Base-by-base conservation (phyloP, 2,329 filamentous ascomycete genomes). In the Sarocladiaceae sp. region DNA sequence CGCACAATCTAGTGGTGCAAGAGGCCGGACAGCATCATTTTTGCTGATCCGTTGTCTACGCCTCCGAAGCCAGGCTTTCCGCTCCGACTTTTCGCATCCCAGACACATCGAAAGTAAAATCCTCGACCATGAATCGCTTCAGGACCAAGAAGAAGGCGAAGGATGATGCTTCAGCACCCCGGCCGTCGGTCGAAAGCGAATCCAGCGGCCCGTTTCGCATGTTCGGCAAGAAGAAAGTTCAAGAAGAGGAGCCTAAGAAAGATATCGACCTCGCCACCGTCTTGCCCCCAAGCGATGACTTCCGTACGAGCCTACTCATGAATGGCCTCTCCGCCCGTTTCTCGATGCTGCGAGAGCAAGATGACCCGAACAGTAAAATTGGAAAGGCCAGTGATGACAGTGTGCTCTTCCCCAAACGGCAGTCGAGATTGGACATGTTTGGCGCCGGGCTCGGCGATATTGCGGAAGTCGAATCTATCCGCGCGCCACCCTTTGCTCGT, bases 361-460 rank as follows among this genome's bases (percentile, higher is more conserved):
- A 97, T 66, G 91, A 97, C 62, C 93, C 93, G 1, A 86, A 76
- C 56, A 93, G 90, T 2, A 88, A 91, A 66, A 79, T 97, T 28
- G 93, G 93, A 53, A 97, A 97, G 69, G 93, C 93, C 15, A 94
- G 88, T 68, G 93, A 97, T 64, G 93, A 97, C 68, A 97, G 92
- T 59, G 92, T 97, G 3, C 72, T 97, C 18, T 88, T 84, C 57
- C 88, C 88, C 3, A 92, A 90, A 62, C 82, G 90, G 51, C 86
- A 88, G 57, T 96, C 92, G 1, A 82, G 87, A 53, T 71, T 95
- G 64, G 84, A 95, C 54, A 89, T 88, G 62, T 84, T 86, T 10
- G 70, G 71, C 35, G 60, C 80, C 52, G 74, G 71, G 1, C 76
- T 97, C 3, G 77, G 83, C 17, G 92, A 97, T 65, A 97, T 97